phyloP scores from a whole-genome alignment of 169 alveolate species.

The Eimeria tenella region DNA sequence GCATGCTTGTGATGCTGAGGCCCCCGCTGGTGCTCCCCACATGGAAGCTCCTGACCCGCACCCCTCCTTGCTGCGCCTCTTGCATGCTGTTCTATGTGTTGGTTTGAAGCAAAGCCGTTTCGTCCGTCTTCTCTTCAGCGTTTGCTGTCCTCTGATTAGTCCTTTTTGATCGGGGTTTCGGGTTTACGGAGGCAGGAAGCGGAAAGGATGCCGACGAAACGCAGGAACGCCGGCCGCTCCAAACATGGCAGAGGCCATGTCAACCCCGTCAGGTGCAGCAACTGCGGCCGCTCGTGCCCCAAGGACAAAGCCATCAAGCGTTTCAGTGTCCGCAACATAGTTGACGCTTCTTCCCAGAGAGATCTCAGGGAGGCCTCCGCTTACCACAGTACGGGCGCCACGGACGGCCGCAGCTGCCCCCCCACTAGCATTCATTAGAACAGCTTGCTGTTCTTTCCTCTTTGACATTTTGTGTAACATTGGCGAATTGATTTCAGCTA shows the following conservation, averaged over 20 bases:
- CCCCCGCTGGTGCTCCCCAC: constrained; percentile 62
- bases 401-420: background rate
- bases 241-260: constrained; percentile 99
- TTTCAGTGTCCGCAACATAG: constrained; percentile 98
- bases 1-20: background rate
- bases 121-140: background rate
- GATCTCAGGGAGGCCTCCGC: constrained; percentile 97
- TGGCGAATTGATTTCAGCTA: too few species aligned
- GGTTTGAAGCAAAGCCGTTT: background rate
- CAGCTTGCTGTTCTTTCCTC: background rate
- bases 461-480: background rate
- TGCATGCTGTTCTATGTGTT: constrained; percentile 21
- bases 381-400: constrained; percentile 75
- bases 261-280: constrained; percentile 97
- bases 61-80: constrained; percentile 27
- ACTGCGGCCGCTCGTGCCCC: constrained; percentile 99
- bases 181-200: background rate
- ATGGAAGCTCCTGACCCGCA: constrained; percentile 63
- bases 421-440: background rate
- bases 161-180: background rate
- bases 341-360: constrained; percentile 98
- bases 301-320: constrained; percentile 99
- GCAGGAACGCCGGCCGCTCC: constrained; percentile 99
- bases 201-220: constrained; percentile 97
- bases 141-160: background rate